These are phyloP conservation scores for Diaporthe sp. DNA, from an alignment of 2,329 filamentous ascomycete species.

Conservation along the genomic window DNA sequence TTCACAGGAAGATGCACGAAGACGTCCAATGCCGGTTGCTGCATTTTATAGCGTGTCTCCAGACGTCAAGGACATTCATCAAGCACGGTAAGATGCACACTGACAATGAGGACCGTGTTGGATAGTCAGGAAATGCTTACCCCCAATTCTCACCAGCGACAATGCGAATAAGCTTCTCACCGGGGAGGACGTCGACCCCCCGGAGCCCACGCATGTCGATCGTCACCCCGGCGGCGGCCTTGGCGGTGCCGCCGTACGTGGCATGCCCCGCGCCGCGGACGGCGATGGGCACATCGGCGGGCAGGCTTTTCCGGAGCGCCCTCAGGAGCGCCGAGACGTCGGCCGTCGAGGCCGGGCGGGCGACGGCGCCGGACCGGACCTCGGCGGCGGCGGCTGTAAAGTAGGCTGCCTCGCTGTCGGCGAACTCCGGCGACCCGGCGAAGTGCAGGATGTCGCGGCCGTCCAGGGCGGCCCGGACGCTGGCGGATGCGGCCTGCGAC, in stretches of 20 bases:
- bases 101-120: neutral
- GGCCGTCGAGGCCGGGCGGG: constrained; percentile 6
- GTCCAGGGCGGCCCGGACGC: constrained; percentile 13
- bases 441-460: constrained; percentile 33
- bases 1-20: neutral
- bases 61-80: neutral
- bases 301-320: constrained; percentile 12
- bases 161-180: constrained; percentile 5
- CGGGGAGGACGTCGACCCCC: constrained; percentile 2
- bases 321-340: constrained; percentile 28
- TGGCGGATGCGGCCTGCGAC: constrained; percentile 3
- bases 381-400: constrained; percentile 27
- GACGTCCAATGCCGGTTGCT: neutral
- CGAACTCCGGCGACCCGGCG: constrained; percentile 10
- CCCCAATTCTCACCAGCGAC: constrained; percentile 21
- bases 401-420: constrained; percentile 5
- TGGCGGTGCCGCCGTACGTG: constrained; percentile 29
- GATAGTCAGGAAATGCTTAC: neutral
- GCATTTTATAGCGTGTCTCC: neutral
- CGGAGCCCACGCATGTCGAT: constrained; percentile 31
- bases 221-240: constrained; percentile 25
- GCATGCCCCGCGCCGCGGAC: constrained; percentile 25
- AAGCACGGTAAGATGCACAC: neutral
- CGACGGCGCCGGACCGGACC: constrained; percentile 9
- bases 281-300: constrained; percentile 3